Base-by-base conservation (phyloP, 2,329 filamentous ascomycete species). In the Venturia pyrina region DNA sequence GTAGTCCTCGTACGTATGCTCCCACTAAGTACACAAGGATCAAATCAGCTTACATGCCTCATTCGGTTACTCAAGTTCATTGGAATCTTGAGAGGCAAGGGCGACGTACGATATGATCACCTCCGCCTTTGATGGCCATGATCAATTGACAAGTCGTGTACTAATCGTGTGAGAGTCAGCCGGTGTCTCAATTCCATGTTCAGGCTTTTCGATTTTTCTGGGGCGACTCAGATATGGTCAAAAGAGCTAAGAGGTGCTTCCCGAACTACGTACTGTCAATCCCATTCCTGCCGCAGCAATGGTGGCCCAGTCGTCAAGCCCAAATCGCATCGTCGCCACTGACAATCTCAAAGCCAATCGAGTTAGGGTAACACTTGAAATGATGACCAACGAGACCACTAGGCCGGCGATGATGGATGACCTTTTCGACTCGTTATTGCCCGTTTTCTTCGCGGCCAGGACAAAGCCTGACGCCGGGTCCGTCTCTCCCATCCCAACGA, bases 301-400 rank as follows among this genome's bases (percentile, higher is more conserved):
- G 41, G 75, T 73, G 1, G 72, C 69, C 66, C 70, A 72, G 56
- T 77, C 75, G 66, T 77, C 75, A 32, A 68, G 65, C 2, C 75
- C 75, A 21, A 75, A 72, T 32, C 69, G 65, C 63, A 76, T 67
- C 17, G 71, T 69, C 41, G 64, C 67, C 37, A 70, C 67, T 50
- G 72, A 70, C 6, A 69, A 50, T 34, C 74, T 69, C 50, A 75
- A 64, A 8, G 65, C 64, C 28, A 77, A 66, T 32, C 75, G 71
- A 17, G 70, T 66, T 7, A 66, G 66, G 0, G 75, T 77, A 32
- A 74, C 68, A 7, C 70, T 50, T 13, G 71, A 65, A 64, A 76
- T 73, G 24, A 72, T 63, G 37, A 72, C 65, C 3, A 75, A 69
- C 1, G 71, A 70, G 11, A 76, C 68, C 44, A 70, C 64, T 66